Conservation (phyloP, 2,329 filamentous ascomycete species). For the Scedosporium boydii region DNA sequence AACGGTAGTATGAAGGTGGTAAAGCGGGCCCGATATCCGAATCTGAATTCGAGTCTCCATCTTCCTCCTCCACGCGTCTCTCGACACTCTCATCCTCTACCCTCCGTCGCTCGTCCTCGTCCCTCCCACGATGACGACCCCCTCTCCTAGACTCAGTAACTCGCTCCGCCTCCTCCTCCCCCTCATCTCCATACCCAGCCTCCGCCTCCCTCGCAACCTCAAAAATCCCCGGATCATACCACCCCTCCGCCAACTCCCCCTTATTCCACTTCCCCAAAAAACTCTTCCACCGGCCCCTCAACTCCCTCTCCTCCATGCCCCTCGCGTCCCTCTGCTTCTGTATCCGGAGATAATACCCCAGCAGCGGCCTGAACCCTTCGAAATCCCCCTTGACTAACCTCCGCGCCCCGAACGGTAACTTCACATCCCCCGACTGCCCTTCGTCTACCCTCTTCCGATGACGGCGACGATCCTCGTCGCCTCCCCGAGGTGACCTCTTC, state of each 20-base stretch:
- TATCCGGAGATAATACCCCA: conserved; percentile 77
- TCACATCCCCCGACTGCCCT: neutral
- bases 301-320: conserved; percentile 63
- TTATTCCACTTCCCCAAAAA: conserved; percentile 89
- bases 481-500: neutral
- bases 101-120: neutral
- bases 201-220: conserved; percentile 9
- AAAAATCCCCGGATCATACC: conserved; percentile 79
- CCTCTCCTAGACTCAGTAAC: conserved; percentile 3
- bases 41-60: conserved; percentile 8
- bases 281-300: conserved; percentile 83
- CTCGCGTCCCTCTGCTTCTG: conserved; percentile 70
- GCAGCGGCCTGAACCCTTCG: conserved; percentile 56
- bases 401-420: conserved; percentile 57
- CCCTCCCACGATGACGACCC: neutral
- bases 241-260: conserved; percentile 76
- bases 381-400: conserved; percentile 61
- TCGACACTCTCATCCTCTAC: neutral
- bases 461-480: neutral
- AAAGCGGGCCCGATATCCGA: conserved; percentile 10
- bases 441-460: neutral
- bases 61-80: conserved; percentile 12
- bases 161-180: conserved; percentile 8
- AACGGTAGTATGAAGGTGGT: conserved; percentile 15
- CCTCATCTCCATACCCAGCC: conserved; percentile 9